Evolutionary conservation across 306 rosid species (phyloP), one percentile per base, ranked within the genome.

Genomic region (Morella rubra): DNA sequence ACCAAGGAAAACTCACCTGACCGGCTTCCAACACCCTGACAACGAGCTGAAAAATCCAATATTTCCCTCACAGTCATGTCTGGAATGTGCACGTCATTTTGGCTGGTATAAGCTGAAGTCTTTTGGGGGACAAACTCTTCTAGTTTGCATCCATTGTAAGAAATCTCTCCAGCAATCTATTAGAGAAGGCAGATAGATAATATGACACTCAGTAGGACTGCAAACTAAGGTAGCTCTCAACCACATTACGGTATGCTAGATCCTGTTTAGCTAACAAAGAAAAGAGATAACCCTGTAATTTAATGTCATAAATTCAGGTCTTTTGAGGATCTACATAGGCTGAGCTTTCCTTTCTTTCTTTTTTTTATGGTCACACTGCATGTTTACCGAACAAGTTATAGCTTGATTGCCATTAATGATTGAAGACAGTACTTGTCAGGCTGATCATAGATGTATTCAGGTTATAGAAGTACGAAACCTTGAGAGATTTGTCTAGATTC

Each of bases 51-150:
- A 83, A 89, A 90, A 71, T 91, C 91, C 1, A 91, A 80, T 53
- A 89, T 91, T 84, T 91, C 97, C 81, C 93, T 90, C 22, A 91
- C 97, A 4, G 97, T 91, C 90, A 90, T 86, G 60, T 90, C 88
- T 4, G 91, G 81, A 66, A 90, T 84, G 84, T 88, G 93, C 74
- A 85, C 44, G 69, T 91, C 97, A 76, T 66, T 47, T 76, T 91
- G 97, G 77, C 97, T 91, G 60, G 88, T 86, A 76, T 90, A 91
- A 9, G 97, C 89, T 44, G 91, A 84, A 9, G 88, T 85, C 67
- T 85, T 90, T 79, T 90, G 90, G 18, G 95, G 90, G 32, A 86
- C 82, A 68, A 91, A 85, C 75, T 88, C 95, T 7, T 74, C 81
- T 9, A 91, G 79, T 69, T 71, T 84, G 81, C 84, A 75, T n/a